Percentiles rank a stretch among this genome's conserved stretches.
Conservation (phyloP, 805 yeast species). For the Starmerella ratchasimensis region DNA sequence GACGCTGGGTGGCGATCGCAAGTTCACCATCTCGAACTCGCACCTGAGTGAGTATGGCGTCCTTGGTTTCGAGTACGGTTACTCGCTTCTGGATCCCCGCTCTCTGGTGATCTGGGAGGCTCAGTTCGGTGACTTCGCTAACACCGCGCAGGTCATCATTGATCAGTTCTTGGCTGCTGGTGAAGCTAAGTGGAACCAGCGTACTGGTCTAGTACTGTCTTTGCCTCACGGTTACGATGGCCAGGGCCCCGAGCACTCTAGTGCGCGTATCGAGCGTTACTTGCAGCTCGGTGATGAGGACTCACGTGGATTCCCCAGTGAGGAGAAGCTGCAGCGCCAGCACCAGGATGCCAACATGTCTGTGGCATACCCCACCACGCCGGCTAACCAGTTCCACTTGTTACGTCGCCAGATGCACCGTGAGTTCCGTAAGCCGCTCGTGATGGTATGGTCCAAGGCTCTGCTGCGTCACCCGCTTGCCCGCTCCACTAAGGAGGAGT, state of each 20-base stretch:
- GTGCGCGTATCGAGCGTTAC: constrained; percentile 94
- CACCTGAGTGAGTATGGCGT: constrained; percentile 98
- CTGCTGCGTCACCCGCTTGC: constrained; percentile 97
- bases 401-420: constrained; percentile 98
- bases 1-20: constrained; percentile 64
- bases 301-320: constrained; percentile 82
- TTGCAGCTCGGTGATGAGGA: constrained; percentile 93
- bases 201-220: constrained; percentile 89
- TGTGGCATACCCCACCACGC: constrained; percentile 95
- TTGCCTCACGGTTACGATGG: constrained; percentile 99
- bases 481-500: constrained; percentile 67
- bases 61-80: constrained; percentile 98
- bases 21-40: constrained; percentile 80
- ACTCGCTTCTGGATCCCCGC: constrained; percentile 93
- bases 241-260: constrained; percentile 99
- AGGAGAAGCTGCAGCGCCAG: constrained; percentile 82
- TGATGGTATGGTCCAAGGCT: constrained; percentile 79
- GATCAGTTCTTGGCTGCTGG: constrained; percentile 96
- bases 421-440: constrained; percentile 81
- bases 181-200: constrained; percentile 97
- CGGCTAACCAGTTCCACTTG: constrained; percentile 90
- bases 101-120: constrained; percentile 98
- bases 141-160: constrained; percentile 94
- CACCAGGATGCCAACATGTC: constrained; percentile 99
- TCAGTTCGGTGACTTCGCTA: constrained; percentile 99